These are phyloP conservation scores for Adiantum capillusveneris DNA, from an alignment of 75 land plant genomes.

Conservation along the genomic window DNA sequence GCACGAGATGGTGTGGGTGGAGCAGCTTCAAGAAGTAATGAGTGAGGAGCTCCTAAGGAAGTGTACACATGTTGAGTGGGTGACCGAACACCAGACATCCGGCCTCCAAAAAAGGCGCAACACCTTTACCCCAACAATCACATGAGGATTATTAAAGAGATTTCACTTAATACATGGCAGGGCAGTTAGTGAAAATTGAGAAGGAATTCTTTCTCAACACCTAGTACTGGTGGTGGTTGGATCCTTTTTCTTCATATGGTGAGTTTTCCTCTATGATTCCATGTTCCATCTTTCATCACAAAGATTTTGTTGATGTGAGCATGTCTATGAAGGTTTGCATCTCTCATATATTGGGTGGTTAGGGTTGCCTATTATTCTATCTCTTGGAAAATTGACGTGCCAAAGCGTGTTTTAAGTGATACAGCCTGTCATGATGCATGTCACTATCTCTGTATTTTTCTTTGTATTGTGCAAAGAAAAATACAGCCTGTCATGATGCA, in stretches of 20 bases:
- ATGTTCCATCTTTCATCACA: not conserved
- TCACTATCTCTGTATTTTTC: too few species aligned
- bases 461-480: too few species aligned
- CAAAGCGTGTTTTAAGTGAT: conserved; percentile 36
- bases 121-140: too few species aligned
- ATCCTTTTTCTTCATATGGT: conserved; percentile 40
- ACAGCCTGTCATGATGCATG: too few species aligned
- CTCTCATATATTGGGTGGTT: conserved; percentile 24
- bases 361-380: conserved; percentile 28
- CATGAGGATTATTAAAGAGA: too few species aligned
- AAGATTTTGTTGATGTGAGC: not conserved
- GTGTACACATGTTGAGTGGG: too few species aligned
- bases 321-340: conserved; percentile 23
- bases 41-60: too few species aligned
- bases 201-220: conserved; percentile 9
- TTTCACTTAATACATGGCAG: not conserved
- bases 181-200: not conserved
- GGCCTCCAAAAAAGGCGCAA: too few species aligned
- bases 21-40: too few species aligned
- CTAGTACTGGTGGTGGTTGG: conserved; percentile 33
- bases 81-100: too few species aligned
- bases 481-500: too few species aligned
- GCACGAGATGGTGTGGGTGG: too few species aligned
- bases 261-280: not conserved
- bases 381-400: conserved; percentile 24